Percentiles rank a stretch among this genome's conserved stretches.
Evolutionary conservation across 83 land plant species (phyloP).

Genomic region (Picea abies): DNA sequence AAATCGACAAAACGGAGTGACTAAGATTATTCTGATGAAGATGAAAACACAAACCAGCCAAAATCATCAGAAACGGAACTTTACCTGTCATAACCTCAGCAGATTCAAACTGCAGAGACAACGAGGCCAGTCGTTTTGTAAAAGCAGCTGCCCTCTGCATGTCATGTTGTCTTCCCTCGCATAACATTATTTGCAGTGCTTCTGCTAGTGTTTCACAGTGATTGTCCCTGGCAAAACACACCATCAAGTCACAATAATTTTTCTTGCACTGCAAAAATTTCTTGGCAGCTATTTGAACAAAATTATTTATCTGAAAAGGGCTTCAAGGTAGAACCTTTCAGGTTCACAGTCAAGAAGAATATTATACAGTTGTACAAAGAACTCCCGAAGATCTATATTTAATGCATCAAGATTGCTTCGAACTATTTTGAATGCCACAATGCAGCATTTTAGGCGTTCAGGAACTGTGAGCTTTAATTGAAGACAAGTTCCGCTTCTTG

Average conservation of each 20-base stretch:
- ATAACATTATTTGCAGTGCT: conserved; percentile 92
- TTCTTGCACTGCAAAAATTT: neutral
- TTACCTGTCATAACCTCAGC: conserved; percentile 94
- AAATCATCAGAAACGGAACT: neutral
- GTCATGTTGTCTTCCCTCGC: conserved; percentile 94
- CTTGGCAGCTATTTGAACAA: neutral
- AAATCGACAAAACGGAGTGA: no score
- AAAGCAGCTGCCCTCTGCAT: conserved; percentile 99
- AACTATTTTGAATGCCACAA: conserved; percentile 93
- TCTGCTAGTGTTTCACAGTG: conserved; percentile 77
- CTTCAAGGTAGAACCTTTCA: conserved; percentile 55
- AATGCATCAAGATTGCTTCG: conserved; percentile 92
- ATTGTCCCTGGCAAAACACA: conserved; percentile 40
- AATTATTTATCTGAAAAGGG: neutral
- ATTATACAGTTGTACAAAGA: conserved; percentile 90
- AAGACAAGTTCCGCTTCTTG: conserved; percentile 25
- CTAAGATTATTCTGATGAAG: neutral
- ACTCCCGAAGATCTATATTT: conserved; percentile 92
- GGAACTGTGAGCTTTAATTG: conserved; percentile 50
- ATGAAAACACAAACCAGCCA: neutral
- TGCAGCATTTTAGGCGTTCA: conserved; percentile 92
- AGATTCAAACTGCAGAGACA: conserved; percentile 75
- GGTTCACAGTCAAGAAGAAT: conserved; percentile 76
- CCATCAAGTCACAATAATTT: neutral
- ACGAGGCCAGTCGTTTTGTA: conserved; percentile 84